Evolutionary conservation across 2,329 filamentous ascomycete species (phyloP).

Genomic region (Arthrinium phaeospermum): DNA sequence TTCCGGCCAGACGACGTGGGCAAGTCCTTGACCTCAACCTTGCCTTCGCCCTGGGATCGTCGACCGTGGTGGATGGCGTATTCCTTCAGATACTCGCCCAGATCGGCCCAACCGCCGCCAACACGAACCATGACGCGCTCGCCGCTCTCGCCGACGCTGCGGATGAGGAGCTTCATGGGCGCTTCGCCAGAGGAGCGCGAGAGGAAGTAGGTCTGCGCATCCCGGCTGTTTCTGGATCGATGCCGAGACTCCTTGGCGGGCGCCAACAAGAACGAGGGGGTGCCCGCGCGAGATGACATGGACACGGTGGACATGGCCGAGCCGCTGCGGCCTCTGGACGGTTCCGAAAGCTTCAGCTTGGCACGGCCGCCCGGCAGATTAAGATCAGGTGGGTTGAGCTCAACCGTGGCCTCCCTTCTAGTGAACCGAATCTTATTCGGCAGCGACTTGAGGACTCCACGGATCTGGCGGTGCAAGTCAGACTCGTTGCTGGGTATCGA

Average conservation of each 20-base stretch:
- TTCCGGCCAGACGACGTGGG: conserved; percentile 40
- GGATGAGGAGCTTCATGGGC: conserved; percentile 93
- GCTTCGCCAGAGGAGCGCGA: conserved; percentile 82
- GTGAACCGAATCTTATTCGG: conserved; percentile 80
- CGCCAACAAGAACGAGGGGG: conserved; percentile 68
- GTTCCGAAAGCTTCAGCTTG: conserved; percentile 51
- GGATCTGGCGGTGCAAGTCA: conserved; percentile 80
- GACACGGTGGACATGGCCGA: conserved; percentile 51
- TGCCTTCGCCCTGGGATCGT: conserved; percentile 59
- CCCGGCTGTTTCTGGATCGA: conserved; percentile 60
- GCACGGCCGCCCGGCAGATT: conserved; percentile 52
- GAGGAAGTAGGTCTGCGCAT: conserved; percentile 92
- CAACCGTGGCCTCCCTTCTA: conserved; percentile 56
- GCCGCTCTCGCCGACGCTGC: conserved; percentile 85
- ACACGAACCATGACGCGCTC: conserved; percentile 98
- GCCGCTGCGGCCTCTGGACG: conserved; percentile 46
- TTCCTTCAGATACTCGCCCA: conserved; percentile 92
- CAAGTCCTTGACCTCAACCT: conserved; percentile 64
- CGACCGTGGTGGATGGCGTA: conserved; percentile 92
- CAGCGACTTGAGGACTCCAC: conserved; percentile 76
- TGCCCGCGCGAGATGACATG: conserved; percentile 46
- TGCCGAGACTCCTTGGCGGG: conserved; percentile 59
- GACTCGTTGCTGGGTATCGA: conserved; percentile 58
- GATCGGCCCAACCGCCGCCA: conserved; percentile 96
- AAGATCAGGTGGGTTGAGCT: conserved; percentile 64